These are phyloP conservation scores for Botrytis galanthina DNA, from an alignment of 2,329 filamentous ascomycete genomes.

Conservation along the genomic window DNA sequence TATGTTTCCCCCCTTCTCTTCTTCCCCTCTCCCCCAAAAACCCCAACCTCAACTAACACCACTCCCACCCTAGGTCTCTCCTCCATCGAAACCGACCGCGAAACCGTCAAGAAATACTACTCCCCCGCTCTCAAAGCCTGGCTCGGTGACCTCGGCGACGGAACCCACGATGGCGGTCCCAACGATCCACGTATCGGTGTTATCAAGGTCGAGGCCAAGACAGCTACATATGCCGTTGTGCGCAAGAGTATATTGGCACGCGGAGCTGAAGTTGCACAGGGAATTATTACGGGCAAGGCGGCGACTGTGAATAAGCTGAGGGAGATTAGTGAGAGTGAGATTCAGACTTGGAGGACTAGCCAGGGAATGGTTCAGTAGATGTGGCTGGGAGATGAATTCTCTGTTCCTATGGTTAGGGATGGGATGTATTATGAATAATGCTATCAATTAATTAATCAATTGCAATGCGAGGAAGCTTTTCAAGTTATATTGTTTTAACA, in stretches of 20 bases:
- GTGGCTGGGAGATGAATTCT: background rate
- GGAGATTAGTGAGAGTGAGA: constrained; percentile 66
- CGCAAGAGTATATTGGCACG: constrained; percentile 62
- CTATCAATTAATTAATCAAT: background rate
- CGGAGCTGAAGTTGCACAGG: constrained; percentile 71
- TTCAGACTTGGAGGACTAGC: constrained; percentile 38
- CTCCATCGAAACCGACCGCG: background rate
- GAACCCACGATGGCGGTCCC: constrained; percentile 76
- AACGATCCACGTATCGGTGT: constrained; percentile 79
- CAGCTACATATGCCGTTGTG: constrained; percentile 68
- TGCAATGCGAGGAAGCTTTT: background rate
- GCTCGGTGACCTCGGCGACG: constrained; percentile 82
- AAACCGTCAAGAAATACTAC: constrained; percentile 80
- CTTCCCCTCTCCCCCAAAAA: background rate
- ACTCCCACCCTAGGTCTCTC: background rate
- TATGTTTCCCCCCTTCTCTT: constrained; percentile 32
- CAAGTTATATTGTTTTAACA: background rate
- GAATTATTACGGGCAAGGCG: constrained; percentile 67
- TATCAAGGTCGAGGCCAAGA: constrained; percentile 71
- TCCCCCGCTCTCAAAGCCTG: constrained; percentile 72
- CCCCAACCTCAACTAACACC: background rate
- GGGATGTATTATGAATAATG: background rate
- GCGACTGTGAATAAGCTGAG: constrained; percentile 73
- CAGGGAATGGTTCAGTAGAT: constrained; percentile 15
- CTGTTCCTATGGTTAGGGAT: too few species aligned